Conservation (phyloP, 2,329 filamentous ascomycete genomes). For the Venturia oleaginea region DNA sequence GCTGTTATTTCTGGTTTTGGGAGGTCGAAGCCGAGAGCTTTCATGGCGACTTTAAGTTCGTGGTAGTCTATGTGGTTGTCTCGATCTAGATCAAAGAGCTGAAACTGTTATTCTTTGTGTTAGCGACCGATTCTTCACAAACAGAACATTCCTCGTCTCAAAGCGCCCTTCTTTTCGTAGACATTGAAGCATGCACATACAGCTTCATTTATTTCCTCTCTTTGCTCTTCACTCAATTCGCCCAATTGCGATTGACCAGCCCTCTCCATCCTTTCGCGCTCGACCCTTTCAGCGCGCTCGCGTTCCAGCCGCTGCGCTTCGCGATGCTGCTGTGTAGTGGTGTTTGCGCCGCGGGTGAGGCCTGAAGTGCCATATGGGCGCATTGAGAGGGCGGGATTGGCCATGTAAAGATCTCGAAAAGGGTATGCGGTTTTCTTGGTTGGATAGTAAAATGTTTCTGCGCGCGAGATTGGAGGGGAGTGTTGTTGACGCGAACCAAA, state of each 20-base stretch:
- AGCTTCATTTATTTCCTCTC: conserved; percentile 88
- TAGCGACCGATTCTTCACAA: conserved; percentile 6
- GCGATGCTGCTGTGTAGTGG: conserved; percentile 24
- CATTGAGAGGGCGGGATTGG: conserved; percentile 7
- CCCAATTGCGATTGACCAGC: conserved; percentile 41
- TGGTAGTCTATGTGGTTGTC: conserved; percentile 94
- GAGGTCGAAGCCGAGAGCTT: conserved; percentile 88
- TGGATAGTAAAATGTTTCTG: neutral
- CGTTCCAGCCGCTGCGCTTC: conserved; percentile 34
- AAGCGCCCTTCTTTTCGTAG: neutral
- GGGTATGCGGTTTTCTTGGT: neutral
- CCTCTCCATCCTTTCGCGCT: conserved; percentile 32
- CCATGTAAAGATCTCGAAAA: neutral
- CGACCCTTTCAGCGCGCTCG: conserved; percentile 26
- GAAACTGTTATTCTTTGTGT: conserved; percentile 55
- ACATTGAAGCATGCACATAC: conserved; percentile 43
- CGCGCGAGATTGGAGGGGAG: neutral
- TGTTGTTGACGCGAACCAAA: neutral
- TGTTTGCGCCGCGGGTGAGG: conserved; percentile 10
- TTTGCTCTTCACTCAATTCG: conserved; percentile 73
- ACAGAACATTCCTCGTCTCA: conserved; percentile 7
- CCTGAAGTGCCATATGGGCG: conserved; percentile 4
- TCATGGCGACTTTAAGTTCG: conserved; percentile 93
- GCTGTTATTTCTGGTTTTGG: conserved; percentile 76
- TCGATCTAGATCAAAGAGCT: conserved; percentile 93